Evolutionary conservation across 148 eudicot genomes (phyloP).

Genomic region (Limonium bicolor): DNA sequence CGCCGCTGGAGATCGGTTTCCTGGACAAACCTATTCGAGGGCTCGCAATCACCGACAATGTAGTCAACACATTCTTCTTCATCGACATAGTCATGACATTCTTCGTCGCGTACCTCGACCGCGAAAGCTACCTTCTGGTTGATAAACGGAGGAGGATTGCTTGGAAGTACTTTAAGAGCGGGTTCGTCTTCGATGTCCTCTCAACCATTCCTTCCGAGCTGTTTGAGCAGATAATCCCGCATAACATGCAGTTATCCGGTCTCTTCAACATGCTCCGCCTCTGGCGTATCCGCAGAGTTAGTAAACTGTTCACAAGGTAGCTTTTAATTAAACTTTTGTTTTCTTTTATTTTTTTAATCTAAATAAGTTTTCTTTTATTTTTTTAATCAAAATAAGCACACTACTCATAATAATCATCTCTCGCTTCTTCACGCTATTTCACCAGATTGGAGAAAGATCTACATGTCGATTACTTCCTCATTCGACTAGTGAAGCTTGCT

Average conservation of each 20-base stretch:
- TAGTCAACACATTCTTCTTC: constrained; percentile 38
- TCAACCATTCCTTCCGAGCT: constrained; percentile 9
- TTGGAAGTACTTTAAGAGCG: constrained; percentile 5
- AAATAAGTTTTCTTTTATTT: too few species aligned
- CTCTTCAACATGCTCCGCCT: constrained; percentile 75
- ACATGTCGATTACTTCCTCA: constrained; percentile 49
- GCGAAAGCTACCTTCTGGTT: constrained; percentile 35
- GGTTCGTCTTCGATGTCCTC: constrained; percentile 6
- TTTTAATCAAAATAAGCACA: too few species aligned
- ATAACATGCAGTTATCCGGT: constrained; percentile 27
- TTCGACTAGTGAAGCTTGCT: constrained; percentile 51
- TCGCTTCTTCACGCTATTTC: not conserved
- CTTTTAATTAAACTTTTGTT: too few species aligned
- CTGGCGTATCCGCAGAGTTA: constrained; percentile 87
- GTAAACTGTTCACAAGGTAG: constrained; percentile 62
- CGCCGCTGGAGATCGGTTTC: constrained; percentile 73
- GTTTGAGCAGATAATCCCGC: constrained; percentile 21
- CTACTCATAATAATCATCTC: too few species aligned
- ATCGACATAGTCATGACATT: constrained; percentile 47
- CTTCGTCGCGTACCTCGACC: constrained; percentile 56
- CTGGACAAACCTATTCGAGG: constrained; percentile 9
- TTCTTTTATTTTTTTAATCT: too few species aligned
- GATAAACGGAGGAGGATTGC: constrained; percentile 43
- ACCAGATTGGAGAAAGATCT: constrained; percentile 60
- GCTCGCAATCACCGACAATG: constrained; percentile 9